A percentile compares a stretch with the other conserved stretches of the same genome.
Evolutionary conservation across 805 yeast genomes (phyloP).

Genomic region (Candida ulmi): DNA sequence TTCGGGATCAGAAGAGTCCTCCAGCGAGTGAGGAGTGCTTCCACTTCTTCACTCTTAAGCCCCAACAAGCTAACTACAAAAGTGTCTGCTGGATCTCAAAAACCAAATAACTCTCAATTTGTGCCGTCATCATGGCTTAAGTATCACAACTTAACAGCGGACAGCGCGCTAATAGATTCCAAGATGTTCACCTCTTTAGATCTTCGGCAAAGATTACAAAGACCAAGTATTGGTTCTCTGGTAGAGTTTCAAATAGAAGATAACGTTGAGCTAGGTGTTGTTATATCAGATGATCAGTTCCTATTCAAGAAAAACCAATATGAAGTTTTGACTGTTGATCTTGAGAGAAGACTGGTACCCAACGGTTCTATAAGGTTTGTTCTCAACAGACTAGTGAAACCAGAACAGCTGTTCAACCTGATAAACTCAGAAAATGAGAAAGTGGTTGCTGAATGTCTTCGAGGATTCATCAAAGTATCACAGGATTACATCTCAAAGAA

Average conservation of each 20-base stretch:
- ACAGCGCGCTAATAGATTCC: not conserved
- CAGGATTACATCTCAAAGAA: slow-evolving; percentile 1
- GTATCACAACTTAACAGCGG: not conserved
- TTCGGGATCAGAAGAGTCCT: too few relatives aligned
- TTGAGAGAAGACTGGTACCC: not conserved
- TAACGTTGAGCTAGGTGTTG: slow-evolving; percentile 2
- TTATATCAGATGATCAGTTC: slow-evolving; percentile 6
- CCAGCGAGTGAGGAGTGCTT: too few relatives aligned
- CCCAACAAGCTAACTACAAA: too few relatives aligned
- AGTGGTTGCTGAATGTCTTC: slow-evolving; percentile 1
- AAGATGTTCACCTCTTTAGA: not conserved
- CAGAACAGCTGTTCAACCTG: slow-evolving; percentile 3
- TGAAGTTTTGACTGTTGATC: slow-evolving; percentile 4
- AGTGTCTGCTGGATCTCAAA: too few relatives aligned
- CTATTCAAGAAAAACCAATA: slow-evolving; percentile 7
- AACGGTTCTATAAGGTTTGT: slow-evolving; percentile 5
- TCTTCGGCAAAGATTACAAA: not conserved
- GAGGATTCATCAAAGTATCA: slow-evolving; percentile 4
- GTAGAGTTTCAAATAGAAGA: slow-evolving; percentile 4
- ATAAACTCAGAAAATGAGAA: not conserved
- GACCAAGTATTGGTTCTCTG: slow-evolving; percentile 7
- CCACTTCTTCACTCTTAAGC: too few relatives aligned
- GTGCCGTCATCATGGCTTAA: not conserved
- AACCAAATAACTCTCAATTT: not conserved
- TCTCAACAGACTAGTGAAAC: slow-evolving; percentile 2